Evolutionary conservation across 306 rosid species (phyloP), one percentile per base, ranked within the genome.

Genomic region (Cyclanthera cordifolia): DNA sequence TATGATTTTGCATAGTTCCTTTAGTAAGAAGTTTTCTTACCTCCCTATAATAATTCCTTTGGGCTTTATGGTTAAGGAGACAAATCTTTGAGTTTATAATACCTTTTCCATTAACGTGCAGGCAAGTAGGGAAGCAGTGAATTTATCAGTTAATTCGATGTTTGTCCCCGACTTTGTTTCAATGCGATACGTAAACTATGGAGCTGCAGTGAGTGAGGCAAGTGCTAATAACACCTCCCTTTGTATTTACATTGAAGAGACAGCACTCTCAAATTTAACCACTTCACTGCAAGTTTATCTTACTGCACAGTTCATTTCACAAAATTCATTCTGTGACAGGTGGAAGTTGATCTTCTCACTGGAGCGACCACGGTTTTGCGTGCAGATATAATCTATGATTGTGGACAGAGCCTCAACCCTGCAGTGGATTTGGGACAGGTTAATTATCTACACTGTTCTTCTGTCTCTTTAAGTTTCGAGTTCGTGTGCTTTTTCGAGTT

Each of bases 371-470:
- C 76, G 67, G 74, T 89, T 74, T 78, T 89, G 76, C 93, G 75
- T 79, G 72, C 90, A 3, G 96, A 93, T 82, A 87, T 93, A 39
- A 53, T 93, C 76, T 89, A 89, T 67, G 98, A 93, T 75, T 93
- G 96, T 73, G 98, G 96, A 73, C 91, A 83, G 79, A 84, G 91
- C 82, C 96, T 93, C 75, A 93, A 93, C 81, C 98, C 95, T 57
- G 96, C 95, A 19, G 95, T 93, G 56, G 96, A 93, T 85, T 81
- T 93, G 78, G 98, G 98, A 85, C 98, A 92, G 96, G 98, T 89
- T 48, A 67, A 52, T 47, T 34, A 16, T 10, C n/a, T n/a, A 9
- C n/a, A 12, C 7, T 21, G 16, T 67, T 49, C 19, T 48, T 67
- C 24, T 7, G 4, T 14, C 43, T 49, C 46, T 47, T 9, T 49